phyloP scores from a whole-genome alignment of 805 yeast species.

The Ogataea salicorniae region DNA sequence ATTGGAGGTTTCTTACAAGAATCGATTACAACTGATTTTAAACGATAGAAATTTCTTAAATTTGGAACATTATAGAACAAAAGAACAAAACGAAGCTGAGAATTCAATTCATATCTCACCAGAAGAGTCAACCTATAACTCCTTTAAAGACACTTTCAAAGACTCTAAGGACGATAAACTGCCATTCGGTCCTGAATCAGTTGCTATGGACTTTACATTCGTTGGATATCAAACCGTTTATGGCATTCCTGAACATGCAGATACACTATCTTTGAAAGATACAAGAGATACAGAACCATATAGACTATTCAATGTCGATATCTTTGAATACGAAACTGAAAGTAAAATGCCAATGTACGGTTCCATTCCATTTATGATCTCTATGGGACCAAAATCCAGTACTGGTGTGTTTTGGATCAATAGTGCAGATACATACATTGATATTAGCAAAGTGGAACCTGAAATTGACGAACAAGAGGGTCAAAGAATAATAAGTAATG shows the following conservation, averaged over 20 bases:
- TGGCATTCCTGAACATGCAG: conserved; percentile 98
- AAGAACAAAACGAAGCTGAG: conserved; percentile 33
- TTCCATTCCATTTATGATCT: conserved; percentile 81
- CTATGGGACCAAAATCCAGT: conserved; percentile 50
- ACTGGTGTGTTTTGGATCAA: conserved; percentile 89
- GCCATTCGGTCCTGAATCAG: conserved; percentile 85
- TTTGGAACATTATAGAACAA: conserved; percentile 71
- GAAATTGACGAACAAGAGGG: conserved; percentile 3
- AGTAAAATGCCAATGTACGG: conserved; percentile 94
- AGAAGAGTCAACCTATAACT: conserved; percentile 59
- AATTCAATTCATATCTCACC: conserved; percentile 39
- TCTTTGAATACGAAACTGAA: conserved; percentile 84
- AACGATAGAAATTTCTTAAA: conserved; percentile 72
- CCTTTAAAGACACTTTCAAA: conserved; percentile 66
- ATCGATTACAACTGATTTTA: conserved; percentile 44
- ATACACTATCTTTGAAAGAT: conserved; percentile 65
- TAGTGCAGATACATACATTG: conserved; percentile 88
- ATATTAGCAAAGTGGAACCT: conserved; percentile 42
- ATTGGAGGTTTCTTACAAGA: conserved; percentile 42
- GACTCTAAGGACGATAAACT: conserved; percentile 62
- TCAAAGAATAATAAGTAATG: conserved; percentile 4
- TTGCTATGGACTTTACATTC: conserved; percentile 74
- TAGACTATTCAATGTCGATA: conserved; percentile 87
- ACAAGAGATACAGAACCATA: conserved; percentile 69
- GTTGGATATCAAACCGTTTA: conserved; percentile 57